Conservation (phyloP, 495 filamentous ascomycete species). For the Pseudevernia furfuracea region DNA sequence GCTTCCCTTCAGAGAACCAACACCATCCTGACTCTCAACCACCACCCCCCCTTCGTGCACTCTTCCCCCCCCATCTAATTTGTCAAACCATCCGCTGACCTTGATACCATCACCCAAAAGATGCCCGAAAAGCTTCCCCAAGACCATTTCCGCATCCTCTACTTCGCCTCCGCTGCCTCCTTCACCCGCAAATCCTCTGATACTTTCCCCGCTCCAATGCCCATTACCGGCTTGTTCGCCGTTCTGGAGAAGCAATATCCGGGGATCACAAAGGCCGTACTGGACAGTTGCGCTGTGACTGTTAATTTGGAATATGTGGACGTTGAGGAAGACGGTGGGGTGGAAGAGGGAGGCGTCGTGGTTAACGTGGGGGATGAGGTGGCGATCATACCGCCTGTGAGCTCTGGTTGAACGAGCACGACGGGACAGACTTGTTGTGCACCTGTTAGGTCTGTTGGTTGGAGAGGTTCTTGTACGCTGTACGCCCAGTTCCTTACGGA, state of each 20-base stretch:
- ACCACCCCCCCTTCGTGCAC: conserved; percentile 8
- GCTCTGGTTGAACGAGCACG: conserved; percentile 50
- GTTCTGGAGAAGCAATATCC: conserved; percentile 69
- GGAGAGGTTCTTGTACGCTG: neutral
- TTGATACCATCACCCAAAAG: conserved; percentile 10
- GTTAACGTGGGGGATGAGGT: conserved; percentile 83
- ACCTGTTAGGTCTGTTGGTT: neutral
- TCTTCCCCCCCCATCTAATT: conserved; percentile 20
- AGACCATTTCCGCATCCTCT: conserved; percentile 71
- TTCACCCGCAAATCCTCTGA: conserved; percentile 68
- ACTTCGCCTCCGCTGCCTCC: conserved; percentile 74
- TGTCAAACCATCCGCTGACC: neutral
- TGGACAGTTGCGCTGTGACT: conserved; percentile 73
- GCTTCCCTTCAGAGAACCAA: conserved; percentile 31
- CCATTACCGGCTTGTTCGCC: conserved; percentile 56
- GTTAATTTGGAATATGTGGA: conserved; percentile 87
- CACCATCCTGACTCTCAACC: conserved; percentile 7
- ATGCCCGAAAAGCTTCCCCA: conserved; percentile 35
- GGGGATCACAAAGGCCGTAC: conserved; percentile 66
- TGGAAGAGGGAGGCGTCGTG: conserved; percentile 32
- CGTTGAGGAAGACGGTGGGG: conserved; percentile 37
- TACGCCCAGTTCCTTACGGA: neutral
- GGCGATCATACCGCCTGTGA: conserved; percentile 94
- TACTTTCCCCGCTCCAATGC: conserved; percentile 62
- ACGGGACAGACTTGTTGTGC: no score